Base-by-base conservation (phyloP, 768 basidiomycete genomes). In the Clavulina sp. region DNA sequence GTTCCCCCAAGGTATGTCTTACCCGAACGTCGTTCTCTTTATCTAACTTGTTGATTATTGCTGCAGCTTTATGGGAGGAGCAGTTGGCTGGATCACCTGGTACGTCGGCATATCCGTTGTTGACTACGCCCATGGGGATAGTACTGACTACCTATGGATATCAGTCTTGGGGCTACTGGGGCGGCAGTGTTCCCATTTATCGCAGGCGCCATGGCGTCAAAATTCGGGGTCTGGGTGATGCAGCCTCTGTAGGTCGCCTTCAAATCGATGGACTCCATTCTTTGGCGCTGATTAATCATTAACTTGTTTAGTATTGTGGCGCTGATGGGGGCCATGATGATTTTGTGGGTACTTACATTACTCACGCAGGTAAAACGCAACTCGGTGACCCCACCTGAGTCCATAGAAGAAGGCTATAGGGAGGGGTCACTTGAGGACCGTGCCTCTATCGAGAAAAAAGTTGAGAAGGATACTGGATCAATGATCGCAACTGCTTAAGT, bases 11-110 rank as follows among this genome's bases (percentile, higher is more conserved):
- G 78, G 71, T 50, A 19, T 18, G 33, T 52, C n/a, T n/a, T n/a
- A n/a, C n/a, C n/a, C n/a, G n/a, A n/a, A n/a, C n/a, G n/a, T n/a
- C n/a, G n/a, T n/a, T 50, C 4, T 41, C 7, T 7, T 7, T 7
- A 7, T 38, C 19, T 7, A n/a, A n/a, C n/a, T n/a, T n/a, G n/a
- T n/a, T n/a, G n/a, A n/a, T 38, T 7, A 38, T 7, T 7, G 7
- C 34, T 50, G 29, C 23, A 7, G 16, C 31, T 19, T 34, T 7
- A 6, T 9, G 32, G 40, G 49, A n/a, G n/a, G n/a, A n/a, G 33
- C 69, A 89, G 6, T 69, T 84, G 26, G 72, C 70, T 0, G 75
- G 75, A 38, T n/a, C n/a, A n/a, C n/a, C n/a, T n/a, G n/a, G n/a
- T 54, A 63, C 36, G 24, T 49, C n/a, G n/a, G n/a, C n/a, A n/a